Percentiles rank a stretch among this genome's conserved stretches.
These are phyloP conservation scores for Calophaca sinica DNA, from an alignment of 306 rosid genomes.

Conservation along the genomic window DNA sequence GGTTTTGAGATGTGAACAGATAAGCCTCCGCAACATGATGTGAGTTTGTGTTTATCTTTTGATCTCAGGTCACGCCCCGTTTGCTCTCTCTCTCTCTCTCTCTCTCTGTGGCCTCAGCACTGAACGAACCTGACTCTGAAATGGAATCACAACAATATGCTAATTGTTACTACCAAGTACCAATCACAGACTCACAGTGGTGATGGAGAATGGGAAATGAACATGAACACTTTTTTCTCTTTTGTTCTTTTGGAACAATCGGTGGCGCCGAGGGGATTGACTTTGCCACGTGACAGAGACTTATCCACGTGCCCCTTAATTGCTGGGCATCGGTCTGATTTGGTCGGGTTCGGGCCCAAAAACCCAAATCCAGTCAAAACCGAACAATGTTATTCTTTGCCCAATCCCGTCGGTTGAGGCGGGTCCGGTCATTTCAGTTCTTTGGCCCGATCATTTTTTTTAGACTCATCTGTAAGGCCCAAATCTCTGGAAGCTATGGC, in stretches of 20 bases:
- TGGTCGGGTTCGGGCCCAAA: too few relatives aligned
- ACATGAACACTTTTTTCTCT: background rate
- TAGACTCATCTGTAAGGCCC: too few relatives aligned
- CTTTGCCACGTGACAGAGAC: background rate
- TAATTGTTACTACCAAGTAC: too few relatives aligned
- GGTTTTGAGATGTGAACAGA: slow-evolving; percentile 73
- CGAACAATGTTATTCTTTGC: too few relatives aligned
- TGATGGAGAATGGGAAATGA: background rate
- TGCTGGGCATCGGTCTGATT: too few relatives aligned
- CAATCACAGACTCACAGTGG: background rate
- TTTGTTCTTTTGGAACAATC: background rate
- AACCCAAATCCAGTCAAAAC: too few relatives aligned
- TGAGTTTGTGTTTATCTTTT: background rate
- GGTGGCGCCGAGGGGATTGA: background rate
- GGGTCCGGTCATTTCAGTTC: too few relatives aligned
- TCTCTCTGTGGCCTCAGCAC: background rate
- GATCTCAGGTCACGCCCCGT: slow-evolving; percentile 55
- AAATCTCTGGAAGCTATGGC: too few relatives aligned
- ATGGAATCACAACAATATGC: background rate
- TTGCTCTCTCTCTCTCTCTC: background rate
- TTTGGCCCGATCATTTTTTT: too few relatives aligned
- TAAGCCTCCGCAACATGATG: slow-evolving; percentile 76
- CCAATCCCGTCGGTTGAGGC: too few relatives aligned
- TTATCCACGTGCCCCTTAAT: background rate
- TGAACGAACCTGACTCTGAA: background rate